Evolutionary conservation across 2,329 filamentous ascomycete genomes (phyloP).

Genomic region (Kalmusia sp.): DNA sequence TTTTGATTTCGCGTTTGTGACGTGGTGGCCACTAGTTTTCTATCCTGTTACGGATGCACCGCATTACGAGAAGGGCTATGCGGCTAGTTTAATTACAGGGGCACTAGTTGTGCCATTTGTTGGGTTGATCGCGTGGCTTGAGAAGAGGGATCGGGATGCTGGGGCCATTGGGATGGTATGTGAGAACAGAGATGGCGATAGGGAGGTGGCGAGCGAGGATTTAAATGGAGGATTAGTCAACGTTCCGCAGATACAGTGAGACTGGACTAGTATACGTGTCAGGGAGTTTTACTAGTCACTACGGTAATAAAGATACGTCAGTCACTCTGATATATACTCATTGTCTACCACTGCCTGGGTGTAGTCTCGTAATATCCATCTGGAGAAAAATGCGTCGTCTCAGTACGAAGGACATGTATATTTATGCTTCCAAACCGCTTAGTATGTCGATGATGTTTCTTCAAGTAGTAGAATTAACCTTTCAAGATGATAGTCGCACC

Average conservation of each 20-base stretch:
- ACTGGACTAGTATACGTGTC: no score
- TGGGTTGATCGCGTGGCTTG: background rate
- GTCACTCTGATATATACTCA: no score
- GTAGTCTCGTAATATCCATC: no score
- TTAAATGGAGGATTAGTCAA: background rate
- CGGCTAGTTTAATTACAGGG: background rate
- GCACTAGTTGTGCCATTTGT: conserved; percentile 1
- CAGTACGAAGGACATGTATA: no score
- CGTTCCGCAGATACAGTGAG: conserved; percentile 4
- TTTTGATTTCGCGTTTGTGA: conserved; percentile 1
- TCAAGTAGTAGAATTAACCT: no score
- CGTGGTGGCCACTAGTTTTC: conserved; percentile 4
- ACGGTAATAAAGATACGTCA: no score
- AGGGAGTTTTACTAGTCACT: no score
- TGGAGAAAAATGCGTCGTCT: no score
- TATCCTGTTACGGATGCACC: background rate
- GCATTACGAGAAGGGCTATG: conserved; percentile 1
- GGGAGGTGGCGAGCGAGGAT: background rate
- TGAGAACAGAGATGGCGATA: background rate
- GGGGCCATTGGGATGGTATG: background rate
- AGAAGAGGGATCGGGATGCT: background rate
- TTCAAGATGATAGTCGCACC: no score
- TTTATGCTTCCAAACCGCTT: no score
- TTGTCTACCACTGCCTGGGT: no score
- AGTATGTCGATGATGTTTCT: no score